Base-by-base conservation (phyloP, 345 rosid species). In the Raphanus raphanistrum region DNA sequence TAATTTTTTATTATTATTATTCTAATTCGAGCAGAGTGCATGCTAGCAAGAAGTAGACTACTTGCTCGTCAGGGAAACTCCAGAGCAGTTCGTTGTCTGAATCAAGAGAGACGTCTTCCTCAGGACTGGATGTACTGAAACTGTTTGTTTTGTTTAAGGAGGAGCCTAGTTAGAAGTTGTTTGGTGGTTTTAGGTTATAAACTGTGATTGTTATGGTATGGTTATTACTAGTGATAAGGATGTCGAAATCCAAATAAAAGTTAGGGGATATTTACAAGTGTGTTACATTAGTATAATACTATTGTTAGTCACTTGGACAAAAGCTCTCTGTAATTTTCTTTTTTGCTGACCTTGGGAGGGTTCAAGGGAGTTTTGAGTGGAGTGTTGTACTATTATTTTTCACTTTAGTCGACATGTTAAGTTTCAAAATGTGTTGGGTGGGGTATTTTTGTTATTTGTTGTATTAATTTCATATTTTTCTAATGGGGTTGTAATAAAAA, bases 61-160 rank as follows among this genome's bases (percentile, higher is more conserved):
- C 12, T 69, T 13, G 79, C 48, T 58, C 72, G 79, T 55, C 76
- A 70, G 43, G 76, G 64, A 48, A 73, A 63, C 17, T 5, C 36
- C 17, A 79, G 79, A 68, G 58, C 48, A 15, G 78, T 25, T 35
- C 55, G 54, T 68, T 68, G 68, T 74, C 25, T 74, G 13, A 75
- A 33, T 27, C 82, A 80, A 80, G 79, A 70, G 27, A 57, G 76
- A 57, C 61, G 45, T 15, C 83, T 80, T 80, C 83, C 83, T 3
- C 83, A 80, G 26, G 79, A 80, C 21, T 80, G 83, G 83, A 80
- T 80, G 79, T 80, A 75, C 3, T 80, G 54, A 78, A 63, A 12
- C 13, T 68, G 61, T 68, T 26, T 9, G 33, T 66, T 58, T 54
- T 10, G 76, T 73, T 32, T 32, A 15, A 17, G 4, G 11, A 35